These are phyloP conservation scores for Panellus pusillus DNA, from an alignment of 768 basidiomycete species.

Conservation along the genomic window DNA sequence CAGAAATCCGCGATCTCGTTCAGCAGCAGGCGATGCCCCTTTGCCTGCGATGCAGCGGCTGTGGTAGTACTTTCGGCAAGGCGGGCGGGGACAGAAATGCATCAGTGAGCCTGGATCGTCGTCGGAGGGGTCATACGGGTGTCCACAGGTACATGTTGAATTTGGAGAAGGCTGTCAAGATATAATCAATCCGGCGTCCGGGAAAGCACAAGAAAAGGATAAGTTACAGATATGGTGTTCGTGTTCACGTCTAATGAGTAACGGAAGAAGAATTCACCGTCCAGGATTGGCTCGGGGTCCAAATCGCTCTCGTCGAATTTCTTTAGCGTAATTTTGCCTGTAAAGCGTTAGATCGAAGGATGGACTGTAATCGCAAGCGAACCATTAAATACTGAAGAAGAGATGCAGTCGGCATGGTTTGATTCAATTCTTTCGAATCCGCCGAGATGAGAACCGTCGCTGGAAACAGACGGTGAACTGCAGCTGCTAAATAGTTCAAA, in stretches of 20 bases:
- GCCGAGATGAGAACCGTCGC: constrained; percentile 40
- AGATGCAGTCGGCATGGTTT: constrained; percentile 48
- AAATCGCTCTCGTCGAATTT: constrained; percentile 39
- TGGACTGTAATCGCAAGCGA: neutral
- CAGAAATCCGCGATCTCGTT: constrained; percentile 19
- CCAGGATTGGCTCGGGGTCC: constrained; percentile 40
- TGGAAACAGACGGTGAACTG: constrained; percentile 19
- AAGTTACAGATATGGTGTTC: constrained; percentile 36
- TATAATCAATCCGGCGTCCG: neutral
- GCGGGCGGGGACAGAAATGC: constrained; percentile 58
- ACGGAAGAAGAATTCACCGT: constrained; percentile 46
- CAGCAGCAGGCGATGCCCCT: constrained; percentile 1
- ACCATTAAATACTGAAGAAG: constrained; percentile 49
- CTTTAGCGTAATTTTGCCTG: constrained; percentile 37
- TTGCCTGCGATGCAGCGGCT: constrained; percentile 42
- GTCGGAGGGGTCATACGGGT: constrained; percentile 47
- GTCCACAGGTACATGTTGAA: constrained; percentile 44
- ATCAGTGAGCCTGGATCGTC: constrained; percentile 32
- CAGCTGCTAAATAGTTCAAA: neutral
- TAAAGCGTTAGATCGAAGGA: neutral
- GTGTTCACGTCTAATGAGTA: constrained; percentile 40
- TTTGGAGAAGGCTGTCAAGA: constrained; percentile 42
- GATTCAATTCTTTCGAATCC: constrained; percentile 51
- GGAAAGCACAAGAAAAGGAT: neutral
- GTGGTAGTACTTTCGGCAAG: constrained; percentile 51